Conservation (phyloP, 208 protist species). For the Endotrypanum monterogeii region DNA sequence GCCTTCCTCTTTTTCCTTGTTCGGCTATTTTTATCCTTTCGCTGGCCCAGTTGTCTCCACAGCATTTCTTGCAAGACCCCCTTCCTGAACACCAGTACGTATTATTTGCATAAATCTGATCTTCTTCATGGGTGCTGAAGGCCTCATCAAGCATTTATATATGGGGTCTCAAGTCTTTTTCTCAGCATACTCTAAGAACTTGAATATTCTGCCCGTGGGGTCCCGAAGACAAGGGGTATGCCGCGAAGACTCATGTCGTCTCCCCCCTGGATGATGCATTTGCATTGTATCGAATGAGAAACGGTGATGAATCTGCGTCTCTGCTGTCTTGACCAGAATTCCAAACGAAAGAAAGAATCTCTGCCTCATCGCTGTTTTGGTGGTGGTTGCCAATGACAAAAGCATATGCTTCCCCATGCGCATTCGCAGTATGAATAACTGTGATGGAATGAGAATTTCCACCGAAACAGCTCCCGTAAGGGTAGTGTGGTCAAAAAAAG, state of each 20-base stretch:
- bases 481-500: not conserved
- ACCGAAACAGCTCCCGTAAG: not conserved
- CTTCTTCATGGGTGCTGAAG: slow-evolving; percentile 11
- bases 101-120: not conserved
- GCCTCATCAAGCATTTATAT: slow-evolving; percentile 17
- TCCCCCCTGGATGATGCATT: no score
- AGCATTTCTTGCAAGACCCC: not conserved
- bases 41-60: not conserved
- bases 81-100: not conserved
- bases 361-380: not conserved
- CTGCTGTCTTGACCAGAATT: not conserved
- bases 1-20: not conserved
- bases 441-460: not conserved
- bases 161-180: slow-evolving; percentile 12
- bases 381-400: not conserved
- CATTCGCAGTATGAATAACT: not conserved
- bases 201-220: not conserved
- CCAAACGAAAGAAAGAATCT: not conserved
- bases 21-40: no score
- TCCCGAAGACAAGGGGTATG: not conserved
- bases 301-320: not conserved
- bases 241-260: not conserved
- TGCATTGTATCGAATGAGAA: not conserved
- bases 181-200: slow-evolving; percentile 10
- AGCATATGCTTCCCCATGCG: not conserved